Evolutionary conservation across 1,284 basidiomycete species (phyloP), one percentile per base, ranked within the genome.

Genomic region (Cutaneotrichosporon cavernicola): DNA sequence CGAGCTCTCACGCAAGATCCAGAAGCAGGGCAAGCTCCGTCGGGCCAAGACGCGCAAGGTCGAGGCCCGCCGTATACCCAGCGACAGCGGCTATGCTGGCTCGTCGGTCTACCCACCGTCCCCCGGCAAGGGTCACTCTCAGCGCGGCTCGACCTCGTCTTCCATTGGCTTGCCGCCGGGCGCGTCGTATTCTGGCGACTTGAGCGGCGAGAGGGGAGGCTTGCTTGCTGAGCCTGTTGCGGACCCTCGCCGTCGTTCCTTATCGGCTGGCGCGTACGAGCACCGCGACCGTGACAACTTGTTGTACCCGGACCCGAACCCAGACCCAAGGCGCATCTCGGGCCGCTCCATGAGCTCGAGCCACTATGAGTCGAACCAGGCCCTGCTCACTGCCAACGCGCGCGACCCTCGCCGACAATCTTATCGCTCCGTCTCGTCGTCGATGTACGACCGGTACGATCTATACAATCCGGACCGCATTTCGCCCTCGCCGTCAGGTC

Each of bases 21-120:
- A 84, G 71, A 86, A 86, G 68, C 86, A 89, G 73, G 91, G 91
- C 14, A 87, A 85, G 73, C 69, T 86, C n/a, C 84, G 88, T 1
- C 83, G 90, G 18, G 85, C 86, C 9, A 79, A 81, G 58, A 86
- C 84, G 18, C 79, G 86, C 43, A 59, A 51, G 49, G 31, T 6
- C 14, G 43, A 21, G 14, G 49, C 22, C 32, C 30, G 49, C n/a
- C 32, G 6, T 2, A 22, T 47, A 21, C 18, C 47, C 11, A 14
- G 30, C 18, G 16, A 43, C 5, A 22, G n/a, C 32, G 49, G 46
- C 34, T 56, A 56, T 38, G 36, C n/a, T 13, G 55, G 55, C 22
- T 22, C 58, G 18, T 32, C 58, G 9, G n/a, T 34, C n/a, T 60
- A 59, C 32, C 58, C 58, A 30, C 58, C 58, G 3, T 56, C 55